Evolutionary conservation across 352 stramenopile species (phyloP), one percentile per base, ranked within the genome.

Genomic region (Phytophthora ramorum): DNA sequence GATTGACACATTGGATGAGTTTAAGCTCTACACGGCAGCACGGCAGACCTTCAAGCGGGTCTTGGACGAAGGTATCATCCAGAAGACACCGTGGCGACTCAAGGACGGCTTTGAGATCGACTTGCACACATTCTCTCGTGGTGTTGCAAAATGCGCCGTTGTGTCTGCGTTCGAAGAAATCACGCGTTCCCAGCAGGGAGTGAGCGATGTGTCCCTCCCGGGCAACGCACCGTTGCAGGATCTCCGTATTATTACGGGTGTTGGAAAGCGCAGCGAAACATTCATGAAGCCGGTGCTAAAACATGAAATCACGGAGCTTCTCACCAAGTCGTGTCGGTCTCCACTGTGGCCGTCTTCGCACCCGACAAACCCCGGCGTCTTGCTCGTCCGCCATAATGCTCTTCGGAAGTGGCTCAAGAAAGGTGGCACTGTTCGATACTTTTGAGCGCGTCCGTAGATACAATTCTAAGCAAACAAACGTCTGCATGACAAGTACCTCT

Each of bases 171-270:
- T 93, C 19, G 67, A 83, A n/a, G 71, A 76, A 49, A 77, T 88
- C 46, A 66, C 55, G 37, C 69, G 44, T 4, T 52, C 50, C 3
- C 66, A 81, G 26, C 59, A 72, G 26, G 71, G 81, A 14, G 47
- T 66, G 2, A 67, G 58, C 10, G 69, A 75, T n/a, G 59, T 64
- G 1, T 79, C 72, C 37, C 6, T 71, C 37, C 55, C 50, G 13
- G 47, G 55, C 10, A 69, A 69, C 8, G 59, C 59, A 24, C 58
- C 66, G 7, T 35, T 75, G 19, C 48, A 83, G 58, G 78, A 91
- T 41, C 58, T 93, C 47, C 84, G 82, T 14, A 87, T 93, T 47
- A 90, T 93, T 58, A 90, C 81, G 24, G 85, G 85, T n/a, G 68
- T 91, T 17, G 85, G 85, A 13, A 84, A 75, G 37, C 79, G 79